phyloP scores from a whole-genome alignment of 23 red algal genomes.

The Agarophyton chilense region DNA sequence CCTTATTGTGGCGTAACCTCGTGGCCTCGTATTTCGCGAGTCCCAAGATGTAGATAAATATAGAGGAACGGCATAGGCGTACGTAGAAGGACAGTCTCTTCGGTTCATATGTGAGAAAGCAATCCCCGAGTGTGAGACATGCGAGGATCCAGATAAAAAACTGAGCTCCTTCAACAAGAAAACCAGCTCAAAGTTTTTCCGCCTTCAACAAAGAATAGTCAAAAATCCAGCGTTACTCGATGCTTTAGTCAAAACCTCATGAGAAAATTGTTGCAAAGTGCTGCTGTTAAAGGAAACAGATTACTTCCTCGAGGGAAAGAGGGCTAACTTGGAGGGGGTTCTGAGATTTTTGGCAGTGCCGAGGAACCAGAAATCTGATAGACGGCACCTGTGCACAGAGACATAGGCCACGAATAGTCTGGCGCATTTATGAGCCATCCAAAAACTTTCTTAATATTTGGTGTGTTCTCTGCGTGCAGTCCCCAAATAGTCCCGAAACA shows the following conservation, averaged over 20 bases:
- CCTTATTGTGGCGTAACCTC: background rate
- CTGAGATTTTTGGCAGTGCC: no score
- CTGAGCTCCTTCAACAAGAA: background rate
- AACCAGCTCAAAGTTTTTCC: background rate
- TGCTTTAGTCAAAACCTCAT: background rate
- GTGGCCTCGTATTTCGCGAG: background rate
- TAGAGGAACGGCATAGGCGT: background rate
- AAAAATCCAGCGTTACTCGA: background rate
- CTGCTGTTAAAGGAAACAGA: background rate
- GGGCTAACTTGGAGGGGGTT: no score
- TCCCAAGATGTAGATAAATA: constrained; percentile 6
- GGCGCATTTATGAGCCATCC: background rate
- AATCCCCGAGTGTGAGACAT: background rate
- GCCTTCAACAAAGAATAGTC: background rate
- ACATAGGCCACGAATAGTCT: no score
- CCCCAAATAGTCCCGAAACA: no score
- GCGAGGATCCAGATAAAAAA: background rate
- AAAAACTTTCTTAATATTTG: constrained; percentile 5
- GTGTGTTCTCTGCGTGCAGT: no score
- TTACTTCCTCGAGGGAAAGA: background rate
- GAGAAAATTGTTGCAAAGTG: background rate
- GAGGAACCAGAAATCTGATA: no score
- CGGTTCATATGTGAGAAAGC: constrained; percentile 27
- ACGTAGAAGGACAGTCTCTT: background rate
- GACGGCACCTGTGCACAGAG: no score